phyloP scores from a whole-genome alignment of 768 basidiomycete species.

The Boletus pseudo-olivaceus region DNA sequence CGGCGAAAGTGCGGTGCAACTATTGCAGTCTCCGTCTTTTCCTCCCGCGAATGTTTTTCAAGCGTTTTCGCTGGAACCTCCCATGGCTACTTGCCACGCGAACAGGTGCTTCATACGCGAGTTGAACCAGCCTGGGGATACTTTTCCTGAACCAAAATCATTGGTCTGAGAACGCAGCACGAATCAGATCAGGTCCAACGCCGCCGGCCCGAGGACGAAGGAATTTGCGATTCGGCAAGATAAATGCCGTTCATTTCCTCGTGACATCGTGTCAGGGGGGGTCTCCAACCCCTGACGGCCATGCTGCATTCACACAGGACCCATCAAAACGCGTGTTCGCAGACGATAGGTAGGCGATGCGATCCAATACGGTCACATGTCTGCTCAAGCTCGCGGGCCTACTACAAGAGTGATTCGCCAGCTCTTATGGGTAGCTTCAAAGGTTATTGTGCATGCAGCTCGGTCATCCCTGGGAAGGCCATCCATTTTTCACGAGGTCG shows the following conservation, averaged over 20 bases:
- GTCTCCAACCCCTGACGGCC: constrained; percentile 21
- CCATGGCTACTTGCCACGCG: neutral
- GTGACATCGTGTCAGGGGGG: constrained; percentile 14
- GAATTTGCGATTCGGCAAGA: constrained; percentile 17
- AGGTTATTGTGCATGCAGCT: neutral
- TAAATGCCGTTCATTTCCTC: constrained; percentile 27
- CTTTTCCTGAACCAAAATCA: neutral
- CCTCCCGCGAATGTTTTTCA: constrained; percentile 22
- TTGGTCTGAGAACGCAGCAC: neutral
- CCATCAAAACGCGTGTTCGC: constrained; percentile 21
- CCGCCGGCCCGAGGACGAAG: constrained; percentile 10
- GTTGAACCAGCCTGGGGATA: neutral
- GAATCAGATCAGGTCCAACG: constrained; percentile 5
- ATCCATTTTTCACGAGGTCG: neutral
- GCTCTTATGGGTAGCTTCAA: neutral
- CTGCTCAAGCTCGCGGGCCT: neutral
- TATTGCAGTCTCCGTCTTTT: neutral
- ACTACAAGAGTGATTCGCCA: neutral
- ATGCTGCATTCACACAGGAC: constrained; percentile 19
- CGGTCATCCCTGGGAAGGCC: neutral
- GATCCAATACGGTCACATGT: neutral
- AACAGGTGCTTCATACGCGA: neutral
- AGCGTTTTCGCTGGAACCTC: neutral
- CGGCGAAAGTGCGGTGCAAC: constrained; percentile 1
- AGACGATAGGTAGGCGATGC: constrained; percentile 5